Percentiles rank a stretch among this genome's conserved stretches.
phyloP scores from a whole-genome alignment of 176 grass and related monocot genomes.

The Lolium perenne region DNA sequence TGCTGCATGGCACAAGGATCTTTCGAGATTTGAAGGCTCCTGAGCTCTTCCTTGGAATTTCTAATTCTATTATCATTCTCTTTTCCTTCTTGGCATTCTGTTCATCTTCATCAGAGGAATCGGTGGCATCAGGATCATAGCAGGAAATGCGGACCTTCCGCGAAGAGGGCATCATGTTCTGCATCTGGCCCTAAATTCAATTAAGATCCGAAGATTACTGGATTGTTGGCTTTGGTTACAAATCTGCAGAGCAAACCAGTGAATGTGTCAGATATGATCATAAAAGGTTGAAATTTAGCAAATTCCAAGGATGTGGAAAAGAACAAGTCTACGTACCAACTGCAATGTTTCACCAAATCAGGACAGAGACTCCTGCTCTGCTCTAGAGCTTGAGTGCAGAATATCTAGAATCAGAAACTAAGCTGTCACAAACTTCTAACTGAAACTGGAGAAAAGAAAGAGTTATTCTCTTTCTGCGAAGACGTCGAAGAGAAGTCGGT shows the following conservation, averaged over 20 bases:
- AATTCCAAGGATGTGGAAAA: background rate
- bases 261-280: background rate
- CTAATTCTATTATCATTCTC: conserved; percentile 44
- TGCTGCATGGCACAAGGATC: conserved; percentile 30
- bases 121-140: conserved; percentile 60
- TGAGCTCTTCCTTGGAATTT: background rate
- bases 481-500: background rate
- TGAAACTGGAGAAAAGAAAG: conserved; percentile 17
- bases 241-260: background rate
- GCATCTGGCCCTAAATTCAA: background rate
- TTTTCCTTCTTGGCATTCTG: conserved; percentile 38
- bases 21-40: conserved; percentile 1
- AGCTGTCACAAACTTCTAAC: conserved; percentile 32
- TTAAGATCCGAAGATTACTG: background rate
- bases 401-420: conserved; percentile 5
- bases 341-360: conserved; percentile 17
- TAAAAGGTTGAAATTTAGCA: background rate
- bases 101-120: conserved; percentile 51
- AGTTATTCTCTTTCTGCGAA: background rate
- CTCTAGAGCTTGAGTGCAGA: background rate
- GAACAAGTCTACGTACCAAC: conserved; percentile 34
- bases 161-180: background rate
- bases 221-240: background rate
- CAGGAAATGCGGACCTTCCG: conserved; percentile 53
- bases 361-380: background rate